Evolutionary conservation across 768 basidiomycete genomes (phyloP).

Genomic region (Pulveroboletus sp.): DNA sequence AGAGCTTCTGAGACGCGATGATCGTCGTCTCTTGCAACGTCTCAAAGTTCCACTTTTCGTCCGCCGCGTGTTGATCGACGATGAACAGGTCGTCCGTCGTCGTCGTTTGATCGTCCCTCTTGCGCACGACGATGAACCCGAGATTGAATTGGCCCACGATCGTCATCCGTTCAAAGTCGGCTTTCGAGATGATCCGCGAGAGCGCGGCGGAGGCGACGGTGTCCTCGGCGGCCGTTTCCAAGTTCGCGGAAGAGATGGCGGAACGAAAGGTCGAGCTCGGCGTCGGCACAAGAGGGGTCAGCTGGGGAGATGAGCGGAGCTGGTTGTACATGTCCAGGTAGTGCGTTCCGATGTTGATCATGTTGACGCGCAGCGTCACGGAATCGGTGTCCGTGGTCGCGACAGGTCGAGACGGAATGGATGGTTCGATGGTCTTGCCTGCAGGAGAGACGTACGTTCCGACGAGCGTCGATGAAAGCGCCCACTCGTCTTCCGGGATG

Average conservation of each 20-base stretch:
- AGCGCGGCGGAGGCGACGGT: constrained; percentile 62
- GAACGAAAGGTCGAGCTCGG: constrained; percentile 18
- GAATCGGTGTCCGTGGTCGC: not conserved
- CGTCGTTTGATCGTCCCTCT: constrained; percentile 33
- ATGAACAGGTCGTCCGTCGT: constrained; percentile 88
- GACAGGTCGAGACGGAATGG: not conserved
- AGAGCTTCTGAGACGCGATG: constrained; percentile 81
- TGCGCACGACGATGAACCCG: constrained; percentile 86
- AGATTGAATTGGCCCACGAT: constrained; percentile 93
- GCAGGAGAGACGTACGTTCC: constrained; percentile 15
- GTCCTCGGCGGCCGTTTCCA: constrained; percentile 44
- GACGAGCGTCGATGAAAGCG: constrained; percentile 25
- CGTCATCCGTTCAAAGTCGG: constrained; percentile 80
- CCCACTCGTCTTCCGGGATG: constrained; percentile 18
- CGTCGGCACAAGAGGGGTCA: not conserved
- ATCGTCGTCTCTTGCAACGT: constrained; percentile 84
- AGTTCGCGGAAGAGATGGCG: constrained; percentile 26
- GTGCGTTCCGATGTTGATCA: constrained; percentile 18
- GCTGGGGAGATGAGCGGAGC: not conserved
- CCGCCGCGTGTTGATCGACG: constrained; percentile 94
- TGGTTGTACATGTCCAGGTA: constrained; percentile 18
- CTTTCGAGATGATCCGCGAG: constrained; percentile 80
- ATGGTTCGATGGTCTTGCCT: constrained; percentile 9
- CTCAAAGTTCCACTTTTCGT: constrained; percentile 99
- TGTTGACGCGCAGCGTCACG: constrained; percentile 19